Evolutionary conservation across 495 filamentous ascomycete species (phyloP).

Genomic region (Neurospora discreta): DNA sequence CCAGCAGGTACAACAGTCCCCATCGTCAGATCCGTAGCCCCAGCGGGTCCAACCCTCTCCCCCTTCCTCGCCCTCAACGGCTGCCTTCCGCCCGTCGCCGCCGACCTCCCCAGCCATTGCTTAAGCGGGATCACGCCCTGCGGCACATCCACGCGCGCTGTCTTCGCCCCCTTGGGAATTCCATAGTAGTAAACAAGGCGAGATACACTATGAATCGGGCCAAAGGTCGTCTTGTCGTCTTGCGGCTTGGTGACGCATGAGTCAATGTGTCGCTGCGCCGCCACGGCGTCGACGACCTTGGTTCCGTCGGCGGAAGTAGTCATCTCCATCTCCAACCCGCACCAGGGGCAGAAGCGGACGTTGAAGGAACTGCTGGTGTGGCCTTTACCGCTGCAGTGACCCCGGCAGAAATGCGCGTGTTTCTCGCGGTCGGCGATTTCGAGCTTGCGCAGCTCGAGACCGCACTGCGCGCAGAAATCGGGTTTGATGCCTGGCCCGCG

Average conservation of each 20-base stretch:
- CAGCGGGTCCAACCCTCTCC: neutral
- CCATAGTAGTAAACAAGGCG: neutral
- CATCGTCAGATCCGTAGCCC: neutral
- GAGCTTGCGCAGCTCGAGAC: neutral
- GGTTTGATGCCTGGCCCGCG: neutral
- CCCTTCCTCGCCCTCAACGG: neutral
- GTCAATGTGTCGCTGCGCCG: neutral
- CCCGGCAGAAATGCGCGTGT: slow-evolving; percentile 5
- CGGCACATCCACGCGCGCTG: neutral
- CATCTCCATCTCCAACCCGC: neutral
- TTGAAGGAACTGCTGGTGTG: neutral
- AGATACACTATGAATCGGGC: neutral
- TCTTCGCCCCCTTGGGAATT: neutral
- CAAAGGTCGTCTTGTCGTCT: neutral
- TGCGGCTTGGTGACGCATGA: neutral
- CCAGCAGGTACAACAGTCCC: neutral
- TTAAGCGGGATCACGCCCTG: neutral
- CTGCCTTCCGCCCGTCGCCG: neutral
- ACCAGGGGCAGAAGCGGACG: slow-evolving; percentile 12
- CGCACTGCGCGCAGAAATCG: slow-evolving; percentile 8
- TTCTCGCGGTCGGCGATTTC: neutral
- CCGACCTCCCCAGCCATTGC: neutral
- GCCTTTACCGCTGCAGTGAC: neutral
- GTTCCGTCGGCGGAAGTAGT: neutral
- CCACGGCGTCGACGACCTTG: neutral